Base-by-base conservation (phyloP, 108 stramenopile genomes). In the Fragilaria radians region DNA sequence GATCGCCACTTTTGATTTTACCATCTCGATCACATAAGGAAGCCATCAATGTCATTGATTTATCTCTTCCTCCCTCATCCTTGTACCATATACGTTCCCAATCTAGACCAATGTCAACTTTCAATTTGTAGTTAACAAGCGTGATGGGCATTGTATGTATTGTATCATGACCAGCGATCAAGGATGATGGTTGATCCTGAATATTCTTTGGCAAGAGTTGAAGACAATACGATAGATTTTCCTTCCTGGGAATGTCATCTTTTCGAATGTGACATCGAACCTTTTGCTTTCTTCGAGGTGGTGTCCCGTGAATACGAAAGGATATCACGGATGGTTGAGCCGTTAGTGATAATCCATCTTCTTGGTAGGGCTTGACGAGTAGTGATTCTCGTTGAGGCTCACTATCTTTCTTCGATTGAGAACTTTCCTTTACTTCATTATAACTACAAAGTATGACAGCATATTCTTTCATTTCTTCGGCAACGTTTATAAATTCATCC, bases 61-160 rank as follows among this genome's bases (percentile, higher is more conserved):
- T 94, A 59, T 94, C 93, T 28, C 83, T 61, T 5, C 90, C 90
- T n/a, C 93, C 93, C 68, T 91, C 88, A 72, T 91, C 90, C 61
- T 94, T 94, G 77, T 82, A 94, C 93, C 93, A 94, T 30, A 84
- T 67, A 32, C 42, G n/a, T 1, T 66, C 69, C 83, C 83, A 85
- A 32, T 78, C 77, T 5, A 52, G 32, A 23, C 59, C 66, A 9
- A 61, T 33, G 17, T 50, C 32, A 19, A 78, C 23, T 4, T 48
- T 50, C 1, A 81, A 31, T 47, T 85, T 85, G 51, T 75, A 67
- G 30, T 62, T 70, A 14, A 77, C 82, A 54, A 83, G 21, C 28
- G 34, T 28, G 3, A 79, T 67, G 9, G 73, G 48, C 5, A 19
- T 29, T 1, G 65, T 60, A 17, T 27, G 5, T 0, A 61, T 14